Evolutionary conservation across 2,329 filamentous ascomycete genomes (phyloP).

Genomic region (Fusarium decemcellulare): DNA sequence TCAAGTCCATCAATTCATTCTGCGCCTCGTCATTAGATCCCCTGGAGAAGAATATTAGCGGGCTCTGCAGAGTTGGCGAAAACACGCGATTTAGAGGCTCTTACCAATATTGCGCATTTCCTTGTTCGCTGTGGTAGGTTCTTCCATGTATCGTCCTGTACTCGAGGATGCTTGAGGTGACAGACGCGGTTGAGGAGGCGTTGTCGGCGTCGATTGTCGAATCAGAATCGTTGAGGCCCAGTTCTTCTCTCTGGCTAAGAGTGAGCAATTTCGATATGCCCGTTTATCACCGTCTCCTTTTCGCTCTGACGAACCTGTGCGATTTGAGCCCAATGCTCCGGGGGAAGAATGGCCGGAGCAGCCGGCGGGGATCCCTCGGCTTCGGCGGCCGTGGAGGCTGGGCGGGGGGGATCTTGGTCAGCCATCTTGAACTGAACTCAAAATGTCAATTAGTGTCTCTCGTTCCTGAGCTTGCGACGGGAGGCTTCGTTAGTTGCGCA

Average conservation of each 20-base stretch:
- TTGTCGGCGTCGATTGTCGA: slow-evolving; percentile 19
- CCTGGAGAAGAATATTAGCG: slow-evolving; percentile 13
- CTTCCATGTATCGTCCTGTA: slow-evolving; percentile 42
- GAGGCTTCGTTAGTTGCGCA: too few relatives aligned
- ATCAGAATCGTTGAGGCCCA: not conserved
- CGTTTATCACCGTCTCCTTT: too few relatives aligned
- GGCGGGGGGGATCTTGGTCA: not conserved
- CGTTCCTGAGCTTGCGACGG: too few relatives aligned
- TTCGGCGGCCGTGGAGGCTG: not conserved
- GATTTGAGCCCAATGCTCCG: too few relatives aligned
- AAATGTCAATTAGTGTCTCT: too few relatives aligned
- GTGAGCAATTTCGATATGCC: too few relatives aligned
- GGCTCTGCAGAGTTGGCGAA: not conserved
- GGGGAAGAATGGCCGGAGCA: slow-evolving; percentile 25
- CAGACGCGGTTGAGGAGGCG: slow-evolving; percentile 36
- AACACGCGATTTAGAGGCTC: not conserved
- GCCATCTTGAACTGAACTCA: too few relatives aligned
- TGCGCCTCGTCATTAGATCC: slow-evolving; percentile 42
- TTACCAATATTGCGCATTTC: slow-evolving; percentile 46
- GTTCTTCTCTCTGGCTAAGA: too few relatives aligned
- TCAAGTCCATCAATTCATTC: slow-evolving; percentile 42
- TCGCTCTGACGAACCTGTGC: too few relatives aligned
- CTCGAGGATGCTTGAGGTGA: slow-evolving; percentile 39
- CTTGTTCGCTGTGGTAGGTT: slow-evolving; percentile 43
- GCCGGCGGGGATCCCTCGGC: not conserved